These are phyloP conservation scores for Peziza echinospora DNA, from an alignment of 495 filamentous ascomycete species.

Conservation along the genomic window DNA sequence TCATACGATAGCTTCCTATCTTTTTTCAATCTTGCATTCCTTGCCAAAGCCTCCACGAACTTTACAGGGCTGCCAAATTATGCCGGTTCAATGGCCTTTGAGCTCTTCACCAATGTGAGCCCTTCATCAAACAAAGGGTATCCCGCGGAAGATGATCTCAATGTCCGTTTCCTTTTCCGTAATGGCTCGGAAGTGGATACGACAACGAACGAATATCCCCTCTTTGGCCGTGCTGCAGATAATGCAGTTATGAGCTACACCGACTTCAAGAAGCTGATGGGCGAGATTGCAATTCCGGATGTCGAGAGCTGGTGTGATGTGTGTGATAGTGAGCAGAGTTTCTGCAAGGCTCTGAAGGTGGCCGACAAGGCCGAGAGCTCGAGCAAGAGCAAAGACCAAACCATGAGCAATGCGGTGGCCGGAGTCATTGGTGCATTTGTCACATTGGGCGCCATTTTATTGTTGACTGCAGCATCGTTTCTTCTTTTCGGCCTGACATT, in stretches of 20 bases:
- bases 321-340: constrained; percentile 38
- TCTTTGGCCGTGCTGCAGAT: constrained; percentile 43
- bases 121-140: constrained; percentile 21
- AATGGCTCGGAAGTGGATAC: constrained; percentile 43
- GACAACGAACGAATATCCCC: constrained; percentile 34
- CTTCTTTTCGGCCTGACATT: no score
- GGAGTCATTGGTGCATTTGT: no score
- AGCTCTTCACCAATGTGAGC: constrained; percentile 42
- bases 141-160: constrained; percentile 36
- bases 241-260: constrained; percentile 34
- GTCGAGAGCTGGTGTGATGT: constrained; percentile 43
- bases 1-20: constrained; percentile 48
- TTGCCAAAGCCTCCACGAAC: constrained; percentile 32
- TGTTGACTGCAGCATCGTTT: no score
- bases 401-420: no score
- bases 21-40: constrained; percentile 47
- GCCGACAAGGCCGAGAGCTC: no score
- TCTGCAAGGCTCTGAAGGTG: constrained; percentile 42
- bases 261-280: constrained; percentile 39
- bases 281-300: constrained; percentile 35
- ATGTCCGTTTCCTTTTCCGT: constrained; percentile 53
- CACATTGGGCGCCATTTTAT: no score
- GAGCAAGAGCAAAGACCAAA: no score
- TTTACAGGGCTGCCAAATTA: constrained; percentile 51
- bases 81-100: constrained; percentile 47